phyloP scores from a whole-genome alignment of 768 basidiomycete species.

The Amylocystis lapponica region DNA sequence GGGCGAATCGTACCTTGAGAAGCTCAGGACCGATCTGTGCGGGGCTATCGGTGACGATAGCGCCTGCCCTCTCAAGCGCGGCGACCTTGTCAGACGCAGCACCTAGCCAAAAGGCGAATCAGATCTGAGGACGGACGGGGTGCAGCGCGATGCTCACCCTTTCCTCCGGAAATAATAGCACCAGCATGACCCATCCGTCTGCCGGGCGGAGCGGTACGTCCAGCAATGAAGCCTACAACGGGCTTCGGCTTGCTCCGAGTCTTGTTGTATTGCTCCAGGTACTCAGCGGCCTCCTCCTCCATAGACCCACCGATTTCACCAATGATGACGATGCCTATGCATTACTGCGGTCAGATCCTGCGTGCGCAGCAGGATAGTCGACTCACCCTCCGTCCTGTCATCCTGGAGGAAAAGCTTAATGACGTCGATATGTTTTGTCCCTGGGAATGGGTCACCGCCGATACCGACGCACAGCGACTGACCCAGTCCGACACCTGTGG shows the following conservation, averaged over 20 bases:
- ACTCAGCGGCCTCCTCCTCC: constrained; percentile 99
- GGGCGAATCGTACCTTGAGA: constrained; percentile 60
- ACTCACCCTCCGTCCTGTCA: constrained; percentile 81
- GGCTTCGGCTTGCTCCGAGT: constrained; percentile 84
- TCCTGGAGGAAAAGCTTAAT: constrained; percentile 96
- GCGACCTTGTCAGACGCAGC: constrained; percentile 92
- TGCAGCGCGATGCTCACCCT: constrained; percentile 49
- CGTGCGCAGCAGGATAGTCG: background rate
- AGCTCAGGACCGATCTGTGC: constrained; percentile 91
- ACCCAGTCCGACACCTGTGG: constrained; percentile 91
- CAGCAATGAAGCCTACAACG: constrained; percentile 97
- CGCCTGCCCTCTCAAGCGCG: constrained; percentile 88
- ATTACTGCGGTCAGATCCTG: background rate
- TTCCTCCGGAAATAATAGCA: constrained; percentile 96
- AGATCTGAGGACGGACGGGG: background rate
- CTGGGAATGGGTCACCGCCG: constrained; percentile 96
- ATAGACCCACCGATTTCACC: constrained; percentile 99
- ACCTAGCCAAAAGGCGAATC: constrained; percentile 34
- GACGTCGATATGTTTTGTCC: constrained; percentile 93
- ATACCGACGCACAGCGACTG: constrained; percentile 97
- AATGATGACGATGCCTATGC: constrained; percentile 87
- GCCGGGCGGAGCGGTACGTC: constrained; percentile 95
- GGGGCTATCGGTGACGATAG: constrained; percentile 89
- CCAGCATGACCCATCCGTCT: constrained; percentile 98
- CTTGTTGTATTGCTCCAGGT: constrained; percentile 90